Evolutionary conservation across 352 stramenopile species (phyloP).

Genomic region (Phytophthora litchii): DNA sequence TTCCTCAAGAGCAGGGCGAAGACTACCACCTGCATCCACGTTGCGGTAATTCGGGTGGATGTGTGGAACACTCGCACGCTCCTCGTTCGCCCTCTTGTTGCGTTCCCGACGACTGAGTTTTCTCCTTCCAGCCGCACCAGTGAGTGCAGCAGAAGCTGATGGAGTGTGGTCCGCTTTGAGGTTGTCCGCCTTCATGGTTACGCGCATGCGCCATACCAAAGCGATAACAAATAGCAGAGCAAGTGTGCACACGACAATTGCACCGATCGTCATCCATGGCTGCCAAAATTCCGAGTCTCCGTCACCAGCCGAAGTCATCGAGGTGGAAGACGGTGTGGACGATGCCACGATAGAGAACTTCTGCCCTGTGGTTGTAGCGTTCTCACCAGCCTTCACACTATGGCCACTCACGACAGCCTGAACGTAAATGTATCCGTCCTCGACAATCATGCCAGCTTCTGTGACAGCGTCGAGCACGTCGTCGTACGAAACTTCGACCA

Average conservation of each 20-base stretch:
- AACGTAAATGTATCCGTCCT: conserved; percentile 54
- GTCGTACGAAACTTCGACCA: conserved; percentile 73
- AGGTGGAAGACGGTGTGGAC: conserved; percentile 55
- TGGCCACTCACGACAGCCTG: conserved; percentile 64
- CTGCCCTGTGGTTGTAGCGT: conserved; percentile 51
- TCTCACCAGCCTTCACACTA: conserved; percentile 68
- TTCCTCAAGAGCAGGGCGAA: conserved; percentile 14
- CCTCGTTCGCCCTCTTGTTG: conserved; percentile 18
- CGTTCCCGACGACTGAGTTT: conserved; percentile 18
- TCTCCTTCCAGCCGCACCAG: conserved; percentile 15
- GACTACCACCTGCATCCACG: conserved; percentile 24
- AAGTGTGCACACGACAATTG: conserved; percentile 54
- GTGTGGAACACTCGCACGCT: conserved; percentile 22
- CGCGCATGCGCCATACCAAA: conserved; percentile 51
- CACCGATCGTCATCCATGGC: conserved; percentile 78
- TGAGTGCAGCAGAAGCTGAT: conserved; percentile 13
- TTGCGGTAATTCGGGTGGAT: conserved; percentile 41
- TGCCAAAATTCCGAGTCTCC: conserved; percentile 54
- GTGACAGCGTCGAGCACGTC: conserved; percentile 40
- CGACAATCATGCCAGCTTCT: conserved; percentile 34
- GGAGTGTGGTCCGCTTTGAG: conserved; percentile 31
- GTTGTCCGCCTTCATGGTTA: conserved; percentile 27
- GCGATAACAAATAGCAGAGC: conserved; percentile 61
- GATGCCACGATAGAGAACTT: conserved; percentile 82
- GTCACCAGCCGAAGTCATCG: conserved; percentile 19